These are phyloP conservation scores for Trichomonas tenax DNA, from an alignment of 208 protist species.

Conservation along the genomic window DNA sequence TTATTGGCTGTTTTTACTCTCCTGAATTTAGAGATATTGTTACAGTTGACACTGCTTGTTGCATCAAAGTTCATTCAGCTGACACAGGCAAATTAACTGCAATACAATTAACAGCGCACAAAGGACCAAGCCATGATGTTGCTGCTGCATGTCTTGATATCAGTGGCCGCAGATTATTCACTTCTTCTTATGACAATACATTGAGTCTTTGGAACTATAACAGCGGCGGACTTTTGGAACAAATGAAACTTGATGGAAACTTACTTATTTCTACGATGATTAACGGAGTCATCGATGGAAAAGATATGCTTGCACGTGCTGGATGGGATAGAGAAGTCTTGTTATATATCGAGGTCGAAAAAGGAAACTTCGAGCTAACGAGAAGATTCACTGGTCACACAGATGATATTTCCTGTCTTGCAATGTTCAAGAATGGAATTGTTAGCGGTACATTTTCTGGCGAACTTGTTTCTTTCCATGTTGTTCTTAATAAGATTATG, in stretches of 20 bases:
- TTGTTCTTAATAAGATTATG: neutral
- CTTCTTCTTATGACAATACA: neutral
- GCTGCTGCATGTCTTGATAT: neutral
- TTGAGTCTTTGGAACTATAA: neutral
- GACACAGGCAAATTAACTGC: neutral
- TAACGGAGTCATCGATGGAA: neutral
- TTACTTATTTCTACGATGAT: neutral
- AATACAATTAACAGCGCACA: neutral
- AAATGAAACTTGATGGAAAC: neutral
- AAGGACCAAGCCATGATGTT: neutral
- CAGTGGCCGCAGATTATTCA: neutral
- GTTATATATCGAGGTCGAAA: neutral
- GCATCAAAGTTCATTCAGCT: neutral
- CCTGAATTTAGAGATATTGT: neutral
- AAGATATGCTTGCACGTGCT: neutral
- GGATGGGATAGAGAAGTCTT: neutral
- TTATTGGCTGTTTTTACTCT: neutral
- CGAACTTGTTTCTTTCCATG: neutral
- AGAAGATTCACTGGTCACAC: neutral
- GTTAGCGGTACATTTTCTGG: neutral
- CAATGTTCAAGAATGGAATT: neutral
- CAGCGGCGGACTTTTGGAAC: neutral
- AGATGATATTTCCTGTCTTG: neutral
- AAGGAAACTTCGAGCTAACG: neutral
- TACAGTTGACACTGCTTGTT: neutral